Percentiles rank a stretch among this genome's conserved stretches.
phyloP scores from a whole-genome alignment of 2,329 filamentous ascomycete species.

The Aspergillus ochraceoroseus region DNA sequence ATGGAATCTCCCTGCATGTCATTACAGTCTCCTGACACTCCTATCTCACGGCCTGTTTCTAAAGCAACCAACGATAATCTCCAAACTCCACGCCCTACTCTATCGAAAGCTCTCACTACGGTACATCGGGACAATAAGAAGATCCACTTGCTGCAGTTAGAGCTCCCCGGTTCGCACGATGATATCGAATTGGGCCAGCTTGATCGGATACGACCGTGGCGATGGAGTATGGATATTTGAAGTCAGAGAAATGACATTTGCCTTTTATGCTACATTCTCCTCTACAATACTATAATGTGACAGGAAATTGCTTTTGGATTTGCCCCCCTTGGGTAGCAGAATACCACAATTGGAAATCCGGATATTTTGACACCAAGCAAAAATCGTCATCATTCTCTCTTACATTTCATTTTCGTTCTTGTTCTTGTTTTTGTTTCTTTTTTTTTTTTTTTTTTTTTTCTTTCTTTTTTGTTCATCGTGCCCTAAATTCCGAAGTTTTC shows the following conservation, averaged over 20 bases:
- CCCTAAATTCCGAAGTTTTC: background rate
- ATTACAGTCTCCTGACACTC: slow-evolving; percentile 35
- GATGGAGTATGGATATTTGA: slow-evolving; percentile 46
- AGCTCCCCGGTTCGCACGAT: slow-evolving; percentile 33
- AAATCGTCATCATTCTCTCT: too few relatives aligned
- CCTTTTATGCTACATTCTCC: slow-evolving; percentile 1
- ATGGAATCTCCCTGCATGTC: slow-evolving; percentile 26
- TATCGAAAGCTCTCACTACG: slow-evolving; percentile 34
- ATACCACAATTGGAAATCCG: slow-evolving; percentile 7
- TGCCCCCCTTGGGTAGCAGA: slow-evolving; percentile 7
- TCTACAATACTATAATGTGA: slow-evolving; percentile 2
- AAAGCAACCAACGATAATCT: slow-evolving; percentile 33
- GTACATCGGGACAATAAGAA: slow-evolving; percentile 32
- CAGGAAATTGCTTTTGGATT: slow-evolving; percentile 4
- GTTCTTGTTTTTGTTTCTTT: background rate
- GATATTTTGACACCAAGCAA: slow-evolving; percentile 1
- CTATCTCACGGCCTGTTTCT: slow-evolving; percentile 35
- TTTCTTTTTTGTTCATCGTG: background rate
- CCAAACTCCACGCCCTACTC: slow-evolving; percentile 28
- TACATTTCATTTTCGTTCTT: too few relatives aligned
- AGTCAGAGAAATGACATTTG: background rate
- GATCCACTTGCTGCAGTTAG: slow-evolving; percentile 35
- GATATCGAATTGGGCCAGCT: slow-evolving; percentile 32
- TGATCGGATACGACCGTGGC: slow-evolving; percentile 36
- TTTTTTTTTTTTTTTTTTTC: background rate